Base-by-base conservation (phyloP, 108 stramenopile genomes). In the Skeletonema menzelii region DNA sequence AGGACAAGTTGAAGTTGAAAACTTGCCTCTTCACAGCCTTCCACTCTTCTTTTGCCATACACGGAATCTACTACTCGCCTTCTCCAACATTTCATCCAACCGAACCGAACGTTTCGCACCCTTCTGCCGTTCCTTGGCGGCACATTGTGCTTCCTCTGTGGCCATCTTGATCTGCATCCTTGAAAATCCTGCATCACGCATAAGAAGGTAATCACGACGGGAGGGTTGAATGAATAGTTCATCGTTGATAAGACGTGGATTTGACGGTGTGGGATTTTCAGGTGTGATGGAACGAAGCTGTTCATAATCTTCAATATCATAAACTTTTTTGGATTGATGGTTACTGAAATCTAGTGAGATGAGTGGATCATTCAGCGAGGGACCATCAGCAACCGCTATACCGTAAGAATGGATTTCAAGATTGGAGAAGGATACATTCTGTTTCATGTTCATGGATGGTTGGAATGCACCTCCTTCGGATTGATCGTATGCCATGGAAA, bases 181-280 rank as follows among this genome's bases (percentile, higher is more conserved):
- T 3, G 71, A 64, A 61, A 76, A 86, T 0, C 87, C 85, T 17
- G 70, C 82, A 19, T 77, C 77, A 42, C 86, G 81, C 59, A 85
- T 59, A 15, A 90, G 65, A 27, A 86, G 53, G 31, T 72, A 82
- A 8, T 74, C 65, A 28, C 88, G 72, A 13, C 69, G 68, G 46
- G 78, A 60, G 37, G 80, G 74, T 14, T 66, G 60, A 37, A 90
- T 70, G 12, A 85, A 12, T 66, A 90, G 56, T 56, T 86, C 75
- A 22, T 75, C 58, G 4, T 35, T 2, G 5, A 49, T 24, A 14
- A 84, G 63, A 46, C 81, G 56, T 12, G 35, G 17, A 15, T 42
- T 42, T n/a, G 2, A 15, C 14, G 40, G 15, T n/a, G 40, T n/a
- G 40, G 40, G 40, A 42, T 42, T 42, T 3, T 42, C 40, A 15